Base-by-base conservation (phyloP, 1,139 yeast species). In the Scheffersomyces lignicola region DNA sequence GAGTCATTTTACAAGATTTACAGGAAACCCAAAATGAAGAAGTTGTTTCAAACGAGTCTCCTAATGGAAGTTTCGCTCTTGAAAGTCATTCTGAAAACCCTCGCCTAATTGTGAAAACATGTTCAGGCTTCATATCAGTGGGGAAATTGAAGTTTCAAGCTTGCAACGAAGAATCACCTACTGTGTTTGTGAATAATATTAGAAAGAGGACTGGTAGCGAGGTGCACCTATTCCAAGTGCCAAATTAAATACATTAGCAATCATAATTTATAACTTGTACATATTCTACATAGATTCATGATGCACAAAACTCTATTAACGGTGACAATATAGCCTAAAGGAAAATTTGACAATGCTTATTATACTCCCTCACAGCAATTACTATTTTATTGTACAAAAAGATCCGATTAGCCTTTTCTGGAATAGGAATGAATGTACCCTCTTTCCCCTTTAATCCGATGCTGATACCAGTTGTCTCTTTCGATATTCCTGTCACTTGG, bases 391-490 rank as follows among this genome's bases (percentile, higher is more conserved):
- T 75, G 65, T 88, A 89, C 43, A 92, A 61, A 58, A 77, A 83
- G 39, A 70, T 68, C 46, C 92, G 71, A 40, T 82, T 80, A 6
- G 73, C 62, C 30, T 70, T 67, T 39, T 87, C 95, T 0, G 87
- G 80, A 26, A 90, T 71, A 1, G 97, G 96, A 35, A 92, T 77
- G 55, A 92, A 89, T 4, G 74, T 73, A 1, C 92, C 92, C 29
- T 73, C 76, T 32, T 70, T 72, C 24, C 71, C 74, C 49, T 82
- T 78, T 44, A 84, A 66, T 5, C 74, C 78, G 38, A 92, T 69
- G 32, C 78, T 76, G 17, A 92, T 75, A 0, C 98, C 98, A 0
- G 90, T 81, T 22, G 80, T 69, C 48, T 87, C 96, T 52, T 86
- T 74, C 1, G 87, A 76, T 29, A 92, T 83, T 1, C 86, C 68